Base-by-base conservation (phyloP, 2,329 filamentous ascomycete genomes). In the Gnomoniopsis sp. region DNA sequence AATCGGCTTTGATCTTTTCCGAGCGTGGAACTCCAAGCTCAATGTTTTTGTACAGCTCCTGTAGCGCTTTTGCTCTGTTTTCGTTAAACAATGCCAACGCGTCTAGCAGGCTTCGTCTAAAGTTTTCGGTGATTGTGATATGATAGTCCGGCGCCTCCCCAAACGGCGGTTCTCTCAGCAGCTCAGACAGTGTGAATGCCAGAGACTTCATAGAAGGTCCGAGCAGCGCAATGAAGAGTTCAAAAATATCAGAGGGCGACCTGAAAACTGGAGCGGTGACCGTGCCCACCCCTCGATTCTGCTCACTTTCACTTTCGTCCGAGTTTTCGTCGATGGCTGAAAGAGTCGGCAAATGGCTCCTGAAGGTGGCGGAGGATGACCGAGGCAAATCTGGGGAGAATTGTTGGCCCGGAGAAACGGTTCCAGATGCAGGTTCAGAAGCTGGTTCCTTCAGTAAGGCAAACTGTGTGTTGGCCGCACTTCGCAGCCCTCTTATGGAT, bases 201-300 rank as follows among this genome's bases (percentile, higher is more conserved):
- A 99, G 77, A 0, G 93, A 97, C 72, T 96, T 96, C 87, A 97
- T 96, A 0, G 93, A 95, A 1, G 95, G 95, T 0, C 95, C 95
- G 22, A 99, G 79, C 64, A 95, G 86, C 21, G 83, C 80, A 60
- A 99, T 96, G 72, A 98, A 99, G 6, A 93, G 81, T 12, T 91
- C 87, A 70, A 98, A 98, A 64, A 98, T 96, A 59, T 96, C 91
- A 0, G 89, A 85, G 0, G 93, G 86, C 1, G 85, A 82, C 41
- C 78, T 79, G 59, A 85, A 82, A 0, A 73, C 67, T 3, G 75
- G 74, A 46, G 67, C 51, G 59, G 60, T 58, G 23, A 64, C 49
- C 54, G 66, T 23, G 38, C 34, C 58, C 15, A 34, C 12, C 58
- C 34, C 61, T 49, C 30, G 62, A 17, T 30, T 33, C 22, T 79